Evolutionary conservation across 2,329 filamentous ascomycete species (phyloP), one percentile per base, ranked within the genome.

Genomic region (Xylaria multiplex): DNA sequence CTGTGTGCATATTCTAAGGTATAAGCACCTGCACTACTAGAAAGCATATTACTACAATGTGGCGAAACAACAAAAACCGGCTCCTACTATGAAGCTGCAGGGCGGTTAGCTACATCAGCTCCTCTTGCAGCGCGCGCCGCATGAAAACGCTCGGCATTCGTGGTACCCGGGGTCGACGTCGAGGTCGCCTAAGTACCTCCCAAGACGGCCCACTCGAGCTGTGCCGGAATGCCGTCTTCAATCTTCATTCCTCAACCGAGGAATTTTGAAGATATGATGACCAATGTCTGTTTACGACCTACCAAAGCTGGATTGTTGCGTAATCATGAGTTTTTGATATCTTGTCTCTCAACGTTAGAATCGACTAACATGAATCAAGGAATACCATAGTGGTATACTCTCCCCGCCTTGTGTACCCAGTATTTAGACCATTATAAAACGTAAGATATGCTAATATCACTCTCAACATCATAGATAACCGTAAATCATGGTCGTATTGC

Each of bases 131-230:
- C 2, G n/a, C 40, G 6, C 59, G 19, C 27, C 32, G 11, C 22
- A 49, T 27, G 9, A 56, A 5, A 19, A 49, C 30, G 22, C 32
- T 54, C 55, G 61, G 62, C 43, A 56, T 45, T n/a, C 45, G 42
- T 57, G 19, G 37, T 19, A 61, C 30, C 63, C 46, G 52, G 24
- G 43, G 2, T 45, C n/a, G 42, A 27, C 11, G 14, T 40, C 11
- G 49, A 16, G 50, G 56, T 22, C 22, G 42, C 32, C 43, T 32
- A n/a, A 27, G 27, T 27, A 27, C 27, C 27, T 27, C 27, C 27
- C 5, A 27, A 27, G 42, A 37, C 24, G 46, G 19, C 22, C 42
- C 40, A 35, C 42, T 35, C 32, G 32, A 42, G 27, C 40, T 50
- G 42, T 9, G n/a, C 37, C 40, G 53, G 48, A 24, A 48, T 49